A percentile compares a stretch with the other conserved stretches of the same genome.
Evolutionary conservation across 2,329 filamentous ascomycete species (phyloP).

Genomic region (Colletotrichum endophyticum): DNA sequence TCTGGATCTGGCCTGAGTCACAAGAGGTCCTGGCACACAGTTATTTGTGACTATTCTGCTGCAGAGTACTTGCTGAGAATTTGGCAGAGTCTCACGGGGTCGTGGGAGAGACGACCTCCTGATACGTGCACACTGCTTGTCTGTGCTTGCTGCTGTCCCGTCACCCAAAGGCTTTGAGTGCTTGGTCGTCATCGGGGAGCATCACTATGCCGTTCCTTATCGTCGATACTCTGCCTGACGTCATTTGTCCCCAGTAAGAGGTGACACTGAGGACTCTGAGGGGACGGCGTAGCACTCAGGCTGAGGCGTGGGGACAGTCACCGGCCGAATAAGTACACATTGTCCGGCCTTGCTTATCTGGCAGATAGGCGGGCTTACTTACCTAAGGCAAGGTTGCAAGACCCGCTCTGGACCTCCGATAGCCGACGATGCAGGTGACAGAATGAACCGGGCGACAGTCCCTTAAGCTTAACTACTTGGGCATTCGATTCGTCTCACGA

Average conservation of each 20-base stretch:
- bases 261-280: neutral
- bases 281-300: neutral
- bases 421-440: conserved; percentile 5
- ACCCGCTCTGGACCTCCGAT: conserved; percentile 1
- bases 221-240: neutral
- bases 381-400: neutral
- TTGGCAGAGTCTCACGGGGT: conserved; percentile 10
- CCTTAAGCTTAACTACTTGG: neutral
- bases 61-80: neutral
- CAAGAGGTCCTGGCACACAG: conserved; percentile 16
- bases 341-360: neutral
- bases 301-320: neutral
- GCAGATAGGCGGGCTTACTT: neutral
- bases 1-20: conserved; percentile 11
- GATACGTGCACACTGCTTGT: conserved; percentile 9
- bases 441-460: neutral
- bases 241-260: conserved; percentile 14
- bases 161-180: conserved; percentile 11
- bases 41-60: neutral
- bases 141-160: neutral
- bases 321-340: neutral
- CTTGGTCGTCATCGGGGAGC: neutral
- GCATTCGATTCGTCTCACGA: neutral
- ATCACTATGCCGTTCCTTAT: neutral
- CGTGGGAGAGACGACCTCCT: neutral